Percentiles rank a stretch among this genome's conserved stretches.
Evolutionary conservation across 345 rosid genomes (phyloP).

Genomic region (Leavenworthia alabamica): DNA sequence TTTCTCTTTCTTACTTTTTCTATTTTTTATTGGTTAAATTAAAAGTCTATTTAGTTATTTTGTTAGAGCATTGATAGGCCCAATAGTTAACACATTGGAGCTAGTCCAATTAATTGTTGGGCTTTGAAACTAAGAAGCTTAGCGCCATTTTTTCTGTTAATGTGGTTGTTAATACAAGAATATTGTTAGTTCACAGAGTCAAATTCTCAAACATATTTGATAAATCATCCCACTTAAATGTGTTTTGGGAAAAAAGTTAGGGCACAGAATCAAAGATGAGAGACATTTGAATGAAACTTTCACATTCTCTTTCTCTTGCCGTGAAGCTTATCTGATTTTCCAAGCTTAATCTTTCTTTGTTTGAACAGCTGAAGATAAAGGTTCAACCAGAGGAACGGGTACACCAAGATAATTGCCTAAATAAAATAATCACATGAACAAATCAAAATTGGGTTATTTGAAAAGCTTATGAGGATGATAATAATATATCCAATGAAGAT

Average conservation of each 20-base stretch:
- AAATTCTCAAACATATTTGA: too few relatives aligned
- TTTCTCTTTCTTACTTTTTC: not conserved
- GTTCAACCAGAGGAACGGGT: conserved; percentile 72
- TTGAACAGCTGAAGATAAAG: conserved; percentile 67
- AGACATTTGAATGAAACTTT: conserved; percentile 10
- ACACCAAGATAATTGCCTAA: conserved; percentile 55
- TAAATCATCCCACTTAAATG: not conserved
- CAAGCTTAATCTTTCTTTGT: conserved; percentile 61
- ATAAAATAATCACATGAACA: conserved; percentile 3
- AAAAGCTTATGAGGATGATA: not conserved
- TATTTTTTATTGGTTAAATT: too few relatives aligned
- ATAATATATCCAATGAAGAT: not conserved
- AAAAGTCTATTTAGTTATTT: too few relatives aligned
- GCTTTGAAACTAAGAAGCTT: not conserved
- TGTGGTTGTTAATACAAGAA: not conserved
- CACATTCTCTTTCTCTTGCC: conserved; percentile 47
- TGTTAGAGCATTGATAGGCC: not conserved
- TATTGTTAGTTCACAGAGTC: too few relatives aligned
- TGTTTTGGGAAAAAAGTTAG: not conserved
- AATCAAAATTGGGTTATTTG: not conserved
- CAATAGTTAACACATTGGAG: not conserved
- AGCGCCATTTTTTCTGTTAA: not conserved
- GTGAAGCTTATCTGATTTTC: conserved; percentile 31
- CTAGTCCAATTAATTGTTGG: not conserved
- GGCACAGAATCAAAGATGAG: not conserved